Evolutionary conservation across 1,284 basidiomycete species (phyloP), one percentile per base, ranked within the genome.

Genomic region (Heliocybe sulcata): DNA sequence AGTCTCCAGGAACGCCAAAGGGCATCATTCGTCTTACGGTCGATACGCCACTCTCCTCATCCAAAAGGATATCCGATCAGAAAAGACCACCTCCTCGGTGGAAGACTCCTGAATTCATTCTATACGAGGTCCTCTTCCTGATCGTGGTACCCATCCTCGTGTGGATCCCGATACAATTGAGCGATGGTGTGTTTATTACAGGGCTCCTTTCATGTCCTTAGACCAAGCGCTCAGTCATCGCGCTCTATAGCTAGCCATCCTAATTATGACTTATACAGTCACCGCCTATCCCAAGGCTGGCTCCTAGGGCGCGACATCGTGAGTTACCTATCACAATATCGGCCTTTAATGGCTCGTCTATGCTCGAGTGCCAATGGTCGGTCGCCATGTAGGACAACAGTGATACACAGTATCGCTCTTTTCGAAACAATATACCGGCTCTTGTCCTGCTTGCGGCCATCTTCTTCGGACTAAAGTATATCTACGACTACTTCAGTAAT

Each of bases 331-430:
- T 35, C 16, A 16, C 33, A 35, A 9, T 42, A n/a, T n/a, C 12
- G 29, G 29, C 12, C 29, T 31, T 31, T 12, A 31, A 31, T 31
- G 29, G 38, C 19, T 16, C 16, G 38, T 42, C 12, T 20, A 4
- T 6, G 27, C 51, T 25, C 33, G 55, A 31, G 42, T 26, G 51
- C 20, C 27, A 14, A 47, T 49, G 16, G n/a, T 50, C 55, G 66
- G 48, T n/a, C 64, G 45, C 50, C 38, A 57, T 33, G 55, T 53
- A 93, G 90, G 93, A 96, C 66, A 90, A 87, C 65, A 92, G 89
- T 59, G 92, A 95, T 64, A 72, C 76, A 0, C 93, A 95, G 72
- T 94, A 93, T 65, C 87, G 87, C 22, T 80, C 83, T 1, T 94
- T 96, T 69, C 81, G 93, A 51, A 76, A 79, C 61, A 92, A 92